These are phyloP conservation scores for Boletus semigastroideus DNA, from an alignment of 1,284 basidiomycete species.

Conservation along the genomic window DNA sequence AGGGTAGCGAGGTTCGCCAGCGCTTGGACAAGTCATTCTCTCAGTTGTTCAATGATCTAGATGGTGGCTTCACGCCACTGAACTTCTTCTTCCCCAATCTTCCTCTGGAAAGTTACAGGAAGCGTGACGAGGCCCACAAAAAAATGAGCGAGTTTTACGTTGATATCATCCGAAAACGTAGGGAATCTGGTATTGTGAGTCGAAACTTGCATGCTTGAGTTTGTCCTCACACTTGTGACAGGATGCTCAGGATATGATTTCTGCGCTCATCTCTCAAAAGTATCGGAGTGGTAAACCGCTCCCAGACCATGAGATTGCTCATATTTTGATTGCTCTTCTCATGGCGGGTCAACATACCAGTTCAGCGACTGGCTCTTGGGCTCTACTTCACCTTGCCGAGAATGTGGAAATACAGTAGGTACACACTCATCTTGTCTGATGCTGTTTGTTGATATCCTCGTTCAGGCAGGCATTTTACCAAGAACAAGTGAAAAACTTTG, in stretches of 20 bases:
- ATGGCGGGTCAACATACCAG: conserved; percentile 99
- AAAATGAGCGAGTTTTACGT: conserved; percentile 96
- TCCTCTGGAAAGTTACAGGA: conserved; percentile 86
- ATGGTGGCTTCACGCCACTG: conserved; percentile 88
- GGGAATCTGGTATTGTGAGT: conserved; percentile 47
- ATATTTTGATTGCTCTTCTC: conserved; percentile 93
- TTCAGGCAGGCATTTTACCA: conserved; percentile 75
- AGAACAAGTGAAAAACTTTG: conserved; percentile 87
- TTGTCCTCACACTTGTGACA: conserved; percentile 26
- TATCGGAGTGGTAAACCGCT: conserved; percentile 86
- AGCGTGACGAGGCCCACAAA: conserved; percentile 86
- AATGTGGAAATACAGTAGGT: conserved; percentile 76
- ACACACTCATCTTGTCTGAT: background rate
- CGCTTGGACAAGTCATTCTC: conserved; percentile 85
- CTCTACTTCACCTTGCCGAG: conserved; percentile 88
- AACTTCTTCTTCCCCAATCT: conserved; percentile 96
- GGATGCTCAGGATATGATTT: conserved; percentile 91
- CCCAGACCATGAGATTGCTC: conserved; percentile 90
- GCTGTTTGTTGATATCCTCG: background rate
- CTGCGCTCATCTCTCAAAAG: conserved; percentile 79
- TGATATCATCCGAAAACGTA: conserved; percentile 82
- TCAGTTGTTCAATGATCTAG: conserved; percentile 85
- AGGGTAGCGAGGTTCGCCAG: conserved; percentile 87
- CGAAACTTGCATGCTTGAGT: background rate
- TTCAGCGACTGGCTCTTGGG: conserved; percentile 90